Evolutionary conservation across 257 asterid species (phyloP), one percentile per base, ranked within the genome.

Genomic region (Solanum pinnatisectum): DNA sequence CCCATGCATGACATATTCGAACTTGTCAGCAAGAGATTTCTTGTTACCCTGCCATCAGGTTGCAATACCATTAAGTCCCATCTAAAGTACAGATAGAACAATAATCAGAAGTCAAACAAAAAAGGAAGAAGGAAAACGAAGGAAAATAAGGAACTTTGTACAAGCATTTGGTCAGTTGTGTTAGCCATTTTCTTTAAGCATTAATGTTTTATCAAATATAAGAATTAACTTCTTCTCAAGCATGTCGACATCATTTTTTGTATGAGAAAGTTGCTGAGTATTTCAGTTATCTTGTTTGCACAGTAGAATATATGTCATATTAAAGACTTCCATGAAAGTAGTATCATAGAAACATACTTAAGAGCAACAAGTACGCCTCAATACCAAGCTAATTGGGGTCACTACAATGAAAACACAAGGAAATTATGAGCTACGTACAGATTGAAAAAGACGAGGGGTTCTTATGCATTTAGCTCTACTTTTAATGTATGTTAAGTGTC

Each of bases 1-100:
- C 78, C 99, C 99, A 83, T 94, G 98, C 98, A 96, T 96, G 83
- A 96, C 98, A 82, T 96, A 96, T 88, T 96, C 99, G 42, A 92
- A 96, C 90, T 94, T 90, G 88, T 96, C 99, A 39, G 98, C 99
- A 67, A 95, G 95, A 63, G 98, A 93, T 88, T 94, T 96, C 94
- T 89, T 92, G 88, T 89, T 90, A 23, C 96, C 97, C 98, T 95
- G 95, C 68, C 87, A 90, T 87, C 79, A 87, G 36, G 44, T 32
- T 59, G 74, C 87, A 35, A 87, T n/a, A 77, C 59, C 46, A 73
- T 73, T 71, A 73, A 72, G 40, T 16, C 35, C 14, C 32, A 23
- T 76, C 20, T 39, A 76, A 40, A 40, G 84, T 78, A 33, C 6
- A 87, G 78, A 42, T 71, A 71, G 25, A 71, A 71, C 25, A 71